Evolutionary conservation across 23 red algal genomes (phyloP), one percentile per base, ranked within the genome.

Genomic region (Agarophyton chilense): DNA sequence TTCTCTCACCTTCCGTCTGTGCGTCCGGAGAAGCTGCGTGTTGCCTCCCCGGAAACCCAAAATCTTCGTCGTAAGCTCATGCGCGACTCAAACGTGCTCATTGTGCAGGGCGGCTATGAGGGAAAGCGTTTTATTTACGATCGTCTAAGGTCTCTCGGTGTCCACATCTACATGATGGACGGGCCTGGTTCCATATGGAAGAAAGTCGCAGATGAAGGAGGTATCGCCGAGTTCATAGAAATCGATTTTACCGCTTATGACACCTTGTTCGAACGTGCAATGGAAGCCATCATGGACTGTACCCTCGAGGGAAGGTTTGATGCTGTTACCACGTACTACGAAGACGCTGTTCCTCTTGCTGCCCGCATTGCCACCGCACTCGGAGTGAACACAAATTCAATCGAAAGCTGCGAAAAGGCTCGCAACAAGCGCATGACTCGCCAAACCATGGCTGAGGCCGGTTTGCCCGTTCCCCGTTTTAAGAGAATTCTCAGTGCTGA

Each of bases 111-210:
- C 25, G 97, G 97, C 10, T 96, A 94, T 77, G 55, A 35, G 52
- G 90, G 84, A 10, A 99, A 99, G 82, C 55, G 52, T 13, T 94
- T 94, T 64, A 90, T 99, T n/a, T 99, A 94, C 76, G 93, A 94
- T 22, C 78, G 83, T 49, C 79, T 99, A 7, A 52, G 47, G 38
- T 49, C 90, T 29, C 87, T 99, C 34, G 93, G 93, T 39, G 94
- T 96, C 4, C 31, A 83, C 34, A 31, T 99, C 19, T 94, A 75
- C 40, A 96, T 99, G 21, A 89, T 99, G 90, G 97, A 99, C 60
- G 84, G 86, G n/a, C 97, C 97, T 2, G 77, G 90, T 9, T 89
- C 88, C 14, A 77, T 92, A 29, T 94, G 92, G 79, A 49, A 67
- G 40, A 18, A 43, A 26, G 24, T 74, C 21, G 81, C 34, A 2